phyloP scores from a whole-genome alignment of 73 alveolate genomes.

The Blepharisma stoltei region DNA sequence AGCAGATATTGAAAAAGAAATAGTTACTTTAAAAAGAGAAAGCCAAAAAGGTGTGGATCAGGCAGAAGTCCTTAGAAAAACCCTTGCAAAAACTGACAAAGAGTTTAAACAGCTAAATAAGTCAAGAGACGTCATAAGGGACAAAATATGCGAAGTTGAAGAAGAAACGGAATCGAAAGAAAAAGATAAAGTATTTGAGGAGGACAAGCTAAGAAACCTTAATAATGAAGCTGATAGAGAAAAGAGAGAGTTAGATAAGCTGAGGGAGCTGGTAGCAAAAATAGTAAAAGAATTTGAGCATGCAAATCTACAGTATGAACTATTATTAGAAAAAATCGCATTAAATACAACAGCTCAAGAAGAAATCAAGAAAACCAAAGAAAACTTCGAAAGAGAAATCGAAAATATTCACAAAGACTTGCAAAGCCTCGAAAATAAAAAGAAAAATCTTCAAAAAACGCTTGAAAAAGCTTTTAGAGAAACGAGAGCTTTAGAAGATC shows the following conservation, averaged over 20 bases:
- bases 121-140: constrained; percentile 42
- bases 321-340: constrained; percentile 30
- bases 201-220: too few relatives aligned
- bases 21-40: not conserved
- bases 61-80: constrained; percentile 20
- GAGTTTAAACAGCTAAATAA: constrained; percentile 51
- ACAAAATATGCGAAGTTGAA: constrained; percentile 53
- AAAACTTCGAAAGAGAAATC: constrained; percentile 56
- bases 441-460: not conserved
- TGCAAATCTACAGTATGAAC: constrained; percentile 42
- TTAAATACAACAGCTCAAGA: constrained; percentile 29
- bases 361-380: constrained; percentile 47
- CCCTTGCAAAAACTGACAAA: constrained; percentile 35
- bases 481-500: constrained; percentile 44
- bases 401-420: constrained; percentile 27
- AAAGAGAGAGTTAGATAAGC: too few relatives aligned
- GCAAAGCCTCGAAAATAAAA: constrained; percentile 19
- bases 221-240: too few relatives aligned
- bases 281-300: constrained; percentile 56
- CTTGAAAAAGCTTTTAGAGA: constrained; percentile 41
- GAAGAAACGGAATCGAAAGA: constrained; percentile 41
- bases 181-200: constrained; percentile 47
- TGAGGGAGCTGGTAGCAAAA: not conserved
- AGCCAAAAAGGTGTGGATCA: not conserved
- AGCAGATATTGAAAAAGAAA: constrained; percentile 27